Evolutionary conservation across 2,329 filamentous ascomycete species (phyloP).

Genomic region (Coniella lustricola): DNA sequence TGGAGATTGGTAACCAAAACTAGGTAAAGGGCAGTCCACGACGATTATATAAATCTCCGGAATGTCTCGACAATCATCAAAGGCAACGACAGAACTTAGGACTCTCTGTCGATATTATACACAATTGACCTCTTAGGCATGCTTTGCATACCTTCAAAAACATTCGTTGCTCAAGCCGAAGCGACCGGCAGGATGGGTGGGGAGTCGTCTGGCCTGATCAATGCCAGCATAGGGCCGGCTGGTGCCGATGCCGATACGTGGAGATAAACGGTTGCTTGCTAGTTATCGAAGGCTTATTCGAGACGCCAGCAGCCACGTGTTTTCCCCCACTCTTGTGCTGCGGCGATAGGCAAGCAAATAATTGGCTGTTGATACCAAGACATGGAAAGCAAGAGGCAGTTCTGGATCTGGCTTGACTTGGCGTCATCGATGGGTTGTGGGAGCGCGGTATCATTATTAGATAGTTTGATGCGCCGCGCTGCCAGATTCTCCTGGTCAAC

Average conservation of each 20-base stretch:
- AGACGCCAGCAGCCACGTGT: neutral
- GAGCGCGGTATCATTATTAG: no score
- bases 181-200: neutral
- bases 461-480: no score
- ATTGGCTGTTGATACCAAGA: neutral
- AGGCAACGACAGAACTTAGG: no score
- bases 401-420: no score
- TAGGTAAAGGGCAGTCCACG: no score
- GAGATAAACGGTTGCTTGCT: neutral
- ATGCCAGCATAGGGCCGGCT: neutral
- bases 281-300: neutral
- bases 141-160: neutral
- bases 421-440: no score
- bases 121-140: neutral
- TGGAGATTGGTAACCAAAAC: no score
- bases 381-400: no score
- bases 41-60: no score
- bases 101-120: no score
- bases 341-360: neutral
- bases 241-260: neutral
- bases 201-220: neutral
- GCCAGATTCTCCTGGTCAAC: no score
- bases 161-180: neutral
- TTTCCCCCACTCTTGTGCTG: neutral
- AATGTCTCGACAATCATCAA: no score